These are phyloP conservation scores for Pyrenopolyporus hunteri DNA, from an alignment of 495 filamentous ascomycete genomes.

Conservation along the genomic window DNA sequence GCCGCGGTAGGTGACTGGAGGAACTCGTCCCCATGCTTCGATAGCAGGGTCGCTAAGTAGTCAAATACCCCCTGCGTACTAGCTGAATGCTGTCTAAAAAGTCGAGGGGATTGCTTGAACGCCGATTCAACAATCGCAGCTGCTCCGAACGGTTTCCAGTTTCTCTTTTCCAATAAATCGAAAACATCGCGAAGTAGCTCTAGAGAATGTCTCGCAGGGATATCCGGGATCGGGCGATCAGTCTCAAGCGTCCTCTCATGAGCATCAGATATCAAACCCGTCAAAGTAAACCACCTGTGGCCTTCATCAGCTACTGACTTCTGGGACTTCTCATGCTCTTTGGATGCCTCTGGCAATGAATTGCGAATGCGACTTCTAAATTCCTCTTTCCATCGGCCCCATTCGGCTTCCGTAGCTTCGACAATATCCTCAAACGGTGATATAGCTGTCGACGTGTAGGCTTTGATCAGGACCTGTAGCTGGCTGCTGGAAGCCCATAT, in stretches of 20 bases:
- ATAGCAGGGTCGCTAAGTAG: conserved; percentile 11
- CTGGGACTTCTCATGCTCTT: conserved; percentile 74
- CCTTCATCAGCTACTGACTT: conserved; percentile 64
- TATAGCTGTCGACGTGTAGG: conserved; percentile 43
- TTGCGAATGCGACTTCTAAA: conserved; percentile 67
- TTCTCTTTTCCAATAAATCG: conserved; percentile 54
- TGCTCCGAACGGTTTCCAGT: conserved; percentile 84
- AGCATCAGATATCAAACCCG: conserved; percentile 52
- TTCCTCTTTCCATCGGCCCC: conserved; percentile 59
- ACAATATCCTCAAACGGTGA: conserved; percentile 48
- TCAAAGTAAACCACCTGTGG: conserved; percentile 66
- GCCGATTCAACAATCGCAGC: conserved; percentile 64
- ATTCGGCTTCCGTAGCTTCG: conserved; percentile 48
- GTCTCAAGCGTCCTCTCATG: conserved; percentile 32
- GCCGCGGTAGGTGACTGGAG: conserved; percentile 43
- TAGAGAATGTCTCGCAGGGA: conserved; percentile 32
- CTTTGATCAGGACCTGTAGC: conserved; percentile 40
- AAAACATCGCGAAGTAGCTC: conserved; percentile 44
- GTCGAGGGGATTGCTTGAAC: conserved; percentile 40
- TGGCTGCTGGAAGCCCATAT: conserved; percentile 43
- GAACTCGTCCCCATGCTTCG: conserved; percentile 30
- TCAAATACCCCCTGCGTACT: conserved; percentile 17
- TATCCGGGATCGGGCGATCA: conserved; percentile 39
- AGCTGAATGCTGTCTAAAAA: conserved; percentile 33
- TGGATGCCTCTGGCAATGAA: conserved; percentile 79